Percentiles rank a stretch among this genome's conserved stretches.
phyloP scores from a whole-genome alignment of 768 basidiomycete species.

The Trametes villosa region DNA sequence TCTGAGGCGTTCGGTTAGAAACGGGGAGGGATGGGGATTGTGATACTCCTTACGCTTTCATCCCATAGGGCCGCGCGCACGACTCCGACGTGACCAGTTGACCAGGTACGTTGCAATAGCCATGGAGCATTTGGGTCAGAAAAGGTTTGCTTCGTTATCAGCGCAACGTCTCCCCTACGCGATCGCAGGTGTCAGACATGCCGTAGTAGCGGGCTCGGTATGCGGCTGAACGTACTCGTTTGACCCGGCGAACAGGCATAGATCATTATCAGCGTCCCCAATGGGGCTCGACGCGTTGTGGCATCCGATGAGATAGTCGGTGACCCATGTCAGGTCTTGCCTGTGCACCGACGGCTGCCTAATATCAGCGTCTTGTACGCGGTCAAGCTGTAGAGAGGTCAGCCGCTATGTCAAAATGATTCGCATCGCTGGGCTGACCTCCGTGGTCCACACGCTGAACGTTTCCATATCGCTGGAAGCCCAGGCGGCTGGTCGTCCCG shows the following conservation, averaged over 20 bases:
- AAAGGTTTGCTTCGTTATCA: slow-evolving; percentile 33
- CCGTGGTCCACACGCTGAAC: slow-evolving; percentile 80
- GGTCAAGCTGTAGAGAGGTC: slow-evolving; percentile 55
- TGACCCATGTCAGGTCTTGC: slow-evolving; percentile 67
- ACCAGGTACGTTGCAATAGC: slow-evolving; percentile 36
- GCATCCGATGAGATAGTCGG: slow-evolving; percentile 73
- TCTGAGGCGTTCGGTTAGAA: slow-evolving; percentile 21
- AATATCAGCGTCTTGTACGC: slow-evolving; percentile 59
- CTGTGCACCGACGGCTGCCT: slow-evolving; percentile 65
- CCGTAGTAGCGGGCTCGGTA: no score
- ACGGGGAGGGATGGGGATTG: neutral
- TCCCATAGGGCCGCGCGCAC: slow-evolving; percentile 39
- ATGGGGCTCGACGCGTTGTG: slow-evolving; percentile 36
- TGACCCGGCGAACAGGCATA: slow-evolving; percentile 70
- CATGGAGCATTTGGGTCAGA: slow-evolving; percentile 30
- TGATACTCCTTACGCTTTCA: slow-evolving; percentile 31
- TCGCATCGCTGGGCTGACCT: slow-evolving; percentile 48
- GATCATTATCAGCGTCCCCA: slow-evolving; percentile 37
- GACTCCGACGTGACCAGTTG: slow-evolving; percentile 35
- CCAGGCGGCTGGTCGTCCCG: slow-evolving; percentile 60
- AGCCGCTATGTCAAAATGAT: neutral
- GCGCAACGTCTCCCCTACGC: slow-evolving; percentile 38
- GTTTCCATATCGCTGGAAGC: slow-evolving; percentile 95
- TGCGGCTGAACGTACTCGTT: slow-evolving; percentile 64
- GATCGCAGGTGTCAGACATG: neutral